These are phyloP conservation scores for Phytophthora rubi DNA, from an alignment of 352 stramenopile genomes.

Conservation along the genomic window DNA sequence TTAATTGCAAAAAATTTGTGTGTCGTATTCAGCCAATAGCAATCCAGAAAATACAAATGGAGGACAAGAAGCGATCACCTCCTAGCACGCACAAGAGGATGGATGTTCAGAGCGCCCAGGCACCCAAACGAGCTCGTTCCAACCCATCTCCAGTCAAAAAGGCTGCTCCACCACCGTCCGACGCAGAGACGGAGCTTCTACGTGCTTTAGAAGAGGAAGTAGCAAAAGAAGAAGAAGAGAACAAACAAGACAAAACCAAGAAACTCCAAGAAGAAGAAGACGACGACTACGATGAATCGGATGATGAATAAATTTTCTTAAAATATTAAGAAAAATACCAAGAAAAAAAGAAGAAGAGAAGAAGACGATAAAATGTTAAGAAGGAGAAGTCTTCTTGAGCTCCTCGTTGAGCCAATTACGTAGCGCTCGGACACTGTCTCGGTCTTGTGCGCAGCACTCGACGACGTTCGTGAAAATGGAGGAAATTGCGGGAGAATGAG, in stretches of 20 bases:
- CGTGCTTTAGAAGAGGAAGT: slow-evolving; percentile 48
- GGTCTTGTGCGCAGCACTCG: slow-evolving; percentile 56
- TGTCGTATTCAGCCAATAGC: background rate
- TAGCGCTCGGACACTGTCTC: slow-evolving; percentile 47
- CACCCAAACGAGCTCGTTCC: background rate
- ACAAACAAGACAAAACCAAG: slow-evolving; percentile 17
- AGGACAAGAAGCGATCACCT: slow-evolving; percentile 10
- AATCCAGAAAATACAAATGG: slow-evolving; percentile 1
- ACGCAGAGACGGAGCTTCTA: slow-evolving; percentile 41
- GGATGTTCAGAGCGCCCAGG: background rate
- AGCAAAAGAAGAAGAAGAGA: slow-evolving; percentile 27
- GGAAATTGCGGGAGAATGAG: slow-evolving; percentile 19
- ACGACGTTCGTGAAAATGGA: slow-evolving; percentile 54
- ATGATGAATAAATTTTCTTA: slow-evolving; percentile 23
- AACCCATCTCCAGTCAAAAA: slow-evolving; percentile 2
- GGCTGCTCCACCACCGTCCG: background rate
- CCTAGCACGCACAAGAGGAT: background rate
- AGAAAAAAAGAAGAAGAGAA: background rate
- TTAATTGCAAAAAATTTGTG: too few relatives aligned
- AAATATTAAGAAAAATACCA: background rate
- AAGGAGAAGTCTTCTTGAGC: slow-evolving; percentile 35
- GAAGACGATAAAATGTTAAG: background rate
- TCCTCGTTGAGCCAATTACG: slow-evolving; percentile 56
- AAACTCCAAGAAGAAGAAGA: slow-evolving; percentile 30
- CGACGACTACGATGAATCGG: slow-evolving; percentile 45